Conservation (phyloP, 2,329 filamentous ascomycete species). For the Ophiostoma fasciatum region DNA sequence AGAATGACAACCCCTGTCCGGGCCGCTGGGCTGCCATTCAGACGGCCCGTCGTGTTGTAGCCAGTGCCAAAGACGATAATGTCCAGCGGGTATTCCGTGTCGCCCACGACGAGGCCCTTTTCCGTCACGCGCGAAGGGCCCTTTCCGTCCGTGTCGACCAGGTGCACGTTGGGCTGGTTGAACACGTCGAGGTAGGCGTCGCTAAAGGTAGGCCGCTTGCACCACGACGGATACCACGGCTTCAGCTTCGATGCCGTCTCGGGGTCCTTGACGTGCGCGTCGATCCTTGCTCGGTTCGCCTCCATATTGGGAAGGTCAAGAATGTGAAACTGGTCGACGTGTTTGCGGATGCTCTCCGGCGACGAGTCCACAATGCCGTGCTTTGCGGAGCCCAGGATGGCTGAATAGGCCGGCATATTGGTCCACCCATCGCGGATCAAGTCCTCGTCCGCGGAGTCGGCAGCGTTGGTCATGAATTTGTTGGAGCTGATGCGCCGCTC, state of each 20-base stretch:
- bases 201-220: slow-evolving; percentile 49
- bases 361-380: slow-evolving; percentile 11
- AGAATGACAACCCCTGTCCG: slow-evolving; percentile 3
- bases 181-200: slow-evolving; percentile 44
- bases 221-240: slow-evolving; percentile 46
- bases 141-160: slow-evolving; percentile 43
- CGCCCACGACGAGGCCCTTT: slow-evolving; percentile 28
- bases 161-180: slow-evolving; percentile 41
- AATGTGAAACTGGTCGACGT: slow-evolving; percentile 22
- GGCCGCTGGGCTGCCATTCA: slow-evolving; percentile 9
- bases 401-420: slow-evolving; percentile 21
- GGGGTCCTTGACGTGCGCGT: slow-evolving; percentile 36
- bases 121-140: slow-evolving; percentile 32
- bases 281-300: slow-evolving; percentile 28
- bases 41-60: not conserved
- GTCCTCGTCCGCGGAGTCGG: slow-evolving; percentile 21
- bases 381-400: slow-evolving; percentile 19
- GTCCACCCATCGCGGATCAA: slow-evolving; percentile 37
- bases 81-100: slow-evolving; percentile 28
- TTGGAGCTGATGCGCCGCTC: slow-evolving; percentile 30
- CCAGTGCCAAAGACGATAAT: slow-evolving; percentile 3
- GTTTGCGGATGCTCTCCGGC: slow-evolving; percentile 15
- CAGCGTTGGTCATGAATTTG: slow-evolving; percentile 19
- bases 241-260: slow-evolving; percentile 36
- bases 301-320: slow-evolving; percentile 29